Conservation (phyloP, 2,329 filamentous ascomycete genomes). For the Phialophora macrospora region DNA sequence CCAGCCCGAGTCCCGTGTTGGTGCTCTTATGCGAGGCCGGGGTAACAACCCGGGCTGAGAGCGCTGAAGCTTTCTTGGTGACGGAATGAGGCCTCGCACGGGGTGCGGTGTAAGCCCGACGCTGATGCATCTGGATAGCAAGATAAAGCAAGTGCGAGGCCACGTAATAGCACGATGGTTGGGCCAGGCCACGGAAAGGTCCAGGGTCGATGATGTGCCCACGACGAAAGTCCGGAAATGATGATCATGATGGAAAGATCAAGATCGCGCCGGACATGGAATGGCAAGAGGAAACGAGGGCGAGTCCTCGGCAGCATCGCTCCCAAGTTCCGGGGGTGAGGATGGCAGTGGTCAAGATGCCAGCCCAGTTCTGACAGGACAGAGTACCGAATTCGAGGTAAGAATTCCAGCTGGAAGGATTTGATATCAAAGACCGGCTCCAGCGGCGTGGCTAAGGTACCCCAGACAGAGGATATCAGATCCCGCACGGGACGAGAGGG, state of each 20-base stretch:
- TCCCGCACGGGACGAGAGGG: neutral
- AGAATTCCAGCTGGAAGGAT: constrained; percentile 11
- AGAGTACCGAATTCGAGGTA: constrained; percentile 21
- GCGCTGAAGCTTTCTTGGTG: neutral
- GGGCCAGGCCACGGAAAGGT: too few relatives aligned
- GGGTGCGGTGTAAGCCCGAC: neutral
- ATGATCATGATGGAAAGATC: too few relatives aligned
- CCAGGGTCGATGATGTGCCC: too few relatives aligned
- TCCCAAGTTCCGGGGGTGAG: neutral
- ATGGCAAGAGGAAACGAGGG: too few relatives aligned
- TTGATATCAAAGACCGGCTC: neutral
- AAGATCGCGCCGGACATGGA: too few relatives aligned
- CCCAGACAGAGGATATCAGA: neutral
- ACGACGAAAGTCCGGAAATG: too few relatives aligned
- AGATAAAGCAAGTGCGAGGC: neutral
- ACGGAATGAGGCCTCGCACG: neutral
- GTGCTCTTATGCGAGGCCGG: neutral
- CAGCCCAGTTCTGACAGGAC: neutral
- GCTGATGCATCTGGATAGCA: neutral
- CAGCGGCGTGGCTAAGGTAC: neutral
- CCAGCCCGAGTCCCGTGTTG: neutral
- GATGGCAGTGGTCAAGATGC: neutral
- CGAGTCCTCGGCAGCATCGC: neutral
- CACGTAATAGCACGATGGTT: neutral
- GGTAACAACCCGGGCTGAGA: neutral